Evolutionary conservation across 495 filamentous ascomycete species (phyloP).

Genomic region (Antarctomyces pellizariae): DNA sequence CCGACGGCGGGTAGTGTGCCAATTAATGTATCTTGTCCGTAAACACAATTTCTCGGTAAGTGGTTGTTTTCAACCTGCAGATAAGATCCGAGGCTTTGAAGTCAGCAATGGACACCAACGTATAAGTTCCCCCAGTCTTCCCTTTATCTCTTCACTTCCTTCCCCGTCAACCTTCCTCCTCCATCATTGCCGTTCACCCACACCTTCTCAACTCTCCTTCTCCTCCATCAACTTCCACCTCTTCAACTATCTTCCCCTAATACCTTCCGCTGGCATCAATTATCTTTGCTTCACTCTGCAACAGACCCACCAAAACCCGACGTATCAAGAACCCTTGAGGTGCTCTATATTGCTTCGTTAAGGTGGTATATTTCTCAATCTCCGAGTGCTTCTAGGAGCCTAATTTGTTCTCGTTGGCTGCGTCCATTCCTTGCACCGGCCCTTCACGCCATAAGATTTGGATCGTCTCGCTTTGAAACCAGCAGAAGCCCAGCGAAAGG

Average conservation of each 20-base stretch:
- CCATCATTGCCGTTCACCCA: too few species aligned
- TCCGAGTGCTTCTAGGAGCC: too few species aligned
- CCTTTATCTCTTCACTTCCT: neutral
- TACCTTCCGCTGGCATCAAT: neutral
- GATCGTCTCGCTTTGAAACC: slow-evolving; percentile 1
- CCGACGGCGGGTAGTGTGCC: neutral
- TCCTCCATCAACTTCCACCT: neutral
- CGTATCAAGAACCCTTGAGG: too few species aligned
- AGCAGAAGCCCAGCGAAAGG: slow-evolving; percentile 1
- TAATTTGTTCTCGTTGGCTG: too few species aligned
- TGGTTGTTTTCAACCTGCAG: slow-evolving; percentile 1
- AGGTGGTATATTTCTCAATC: too few species aligned
- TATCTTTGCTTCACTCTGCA: too few species aligned
- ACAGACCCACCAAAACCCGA: too few species aligned
- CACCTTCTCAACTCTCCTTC: neutral
- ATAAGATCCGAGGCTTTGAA: neutral
- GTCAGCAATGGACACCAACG: slow-evolving; percentile 1
- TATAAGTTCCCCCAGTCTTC: slow-evolving; percentile 1
- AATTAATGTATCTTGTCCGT: slow-evolving; percentile 1
- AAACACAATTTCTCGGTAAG: neutral
- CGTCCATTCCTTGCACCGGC: too few species aligned
- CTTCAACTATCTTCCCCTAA: neutral
- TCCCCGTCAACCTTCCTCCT: neutral
- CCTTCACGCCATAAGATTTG: slow-evolving; percentile 1
- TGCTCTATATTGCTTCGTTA: too few species aligned